These are phyloP conservation scores for Acanthamoeba royreba DNA, from an alignment of 208 protist species.

Conservation along the genomic window DNA sequence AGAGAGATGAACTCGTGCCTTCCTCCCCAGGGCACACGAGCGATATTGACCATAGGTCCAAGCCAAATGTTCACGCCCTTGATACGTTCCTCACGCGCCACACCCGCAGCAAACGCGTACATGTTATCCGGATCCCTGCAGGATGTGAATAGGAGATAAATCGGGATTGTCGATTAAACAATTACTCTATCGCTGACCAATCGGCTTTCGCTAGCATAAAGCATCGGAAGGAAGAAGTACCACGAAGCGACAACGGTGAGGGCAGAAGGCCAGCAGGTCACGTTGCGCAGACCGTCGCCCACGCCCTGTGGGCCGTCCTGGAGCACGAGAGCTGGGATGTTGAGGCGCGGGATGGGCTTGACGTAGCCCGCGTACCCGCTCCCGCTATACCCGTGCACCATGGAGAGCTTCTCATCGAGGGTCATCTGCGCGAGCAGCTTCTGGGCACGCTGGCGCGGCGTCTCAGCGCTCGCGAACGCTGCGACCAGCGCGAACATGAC, in stretches of 20 bases:
- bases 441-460: neutral
- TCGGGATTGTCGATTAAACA: too few relatives aligned
- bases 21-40: neutral
- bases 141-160: neutral
- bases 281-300: constrained; percentile 16
- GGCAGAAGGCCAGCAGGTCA: constrained; percentile 58
- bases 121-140: neutral
- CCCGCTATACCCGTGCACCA: neutral
- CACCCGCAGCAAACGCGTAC: constrained; percentile 62
- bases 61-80: constrained; percentile 66
- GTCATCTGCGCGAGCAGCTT: constrained; percentile 38
- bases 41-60: constrained; percentile 61
- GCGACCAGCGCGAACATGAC: neutral
- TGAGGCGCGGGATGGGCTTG: constrained; percentile 21
- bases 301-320: constrained; percentile 67
- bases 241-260: constrained; percentile 68
- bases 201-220: too few relatives aligned
- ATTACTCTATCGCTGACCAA: too few relatives aligned
- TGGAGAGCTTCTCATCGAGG: constrained; percentile 40
- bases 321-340: constrained; percentile 55
- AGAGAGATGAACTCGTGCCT: neutral
- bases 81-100: constrained; percentile 30
- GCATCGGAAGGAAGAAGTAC: neutral
- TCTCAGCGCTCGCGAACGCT: neutral
- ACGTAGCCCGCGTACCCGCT: constrained; percentile 40